These are phyloP conservation scores for Ceratobasidium sp. DNA, from an alignment of 1,284 basidiomycete species.

Conservation along the genomic window DNA sequence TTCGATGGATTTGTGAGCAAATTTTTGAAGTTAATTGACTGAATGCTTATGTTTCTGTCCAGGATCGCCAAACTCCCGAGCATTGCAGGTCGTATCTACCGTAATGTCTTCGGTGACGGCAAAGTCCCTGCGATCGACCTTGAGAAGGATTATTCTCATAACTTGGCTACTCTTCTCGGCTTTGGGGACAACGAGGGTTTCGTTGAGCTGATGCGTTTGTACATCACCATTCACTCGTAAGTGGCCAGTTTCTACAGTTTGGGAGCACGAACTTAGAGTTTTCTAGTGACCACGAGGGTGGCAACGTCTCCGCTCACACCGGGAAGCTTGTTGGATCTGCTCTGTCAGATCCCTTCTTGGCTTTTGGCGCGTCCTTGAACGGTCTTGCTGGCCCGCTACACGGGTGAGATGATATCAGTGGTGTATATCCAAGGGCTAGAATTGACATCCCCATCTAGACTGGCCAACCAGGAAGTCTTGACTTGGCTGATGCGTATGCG, in stretches of 20 bases:
- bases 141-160: slow-evolving; percentile 92
- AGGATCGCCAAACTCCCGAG: slow-evolving; percentile 97
- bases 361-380: slow-evolving; percentile 93
- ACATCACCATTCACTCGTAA: slow-evolving; percentile 95
- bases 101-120: slow-evolving; percentile 91
- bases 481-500: slow-evolving; percentile 93
- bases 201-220: slow-evolving; percentile 94
- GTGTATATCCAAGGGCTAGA: neutral
- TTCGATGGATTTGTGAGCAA: slow-evolving; percentile 88
- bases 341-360: slow-evolving; percentile 97
- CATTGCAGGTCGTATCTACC: slow-evolving; percentile 97
- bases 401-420: slow-evolving; percentile 62
- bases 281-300: slow-evolving; percentile 93
- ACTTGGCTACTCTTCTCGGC: slow-evolving; percentile 92
- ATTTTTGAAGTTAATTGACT: neutral
- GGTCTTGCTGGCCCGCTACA: slow-evolving; percentile 98
- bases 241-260: slow-evolving; percentile 11
- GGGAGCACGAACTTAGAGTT: slow-evolving; percentile 8
- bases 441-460: slow-evolving; percentile 56
- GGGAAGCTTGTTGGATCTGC: slow-evolving; percentile 98
- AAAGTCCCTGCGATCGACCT: slow-evolving; percentile 91
- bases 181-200: slow-evolving; percentile 91
- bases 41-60: slow-evolving; percentile 15
- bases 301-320: slow-evolving; percentile 97
- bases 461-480: slow-evolving; percentile 97